Evolutionary conservation across 148 eudicot species (phyloP).

Genomic region (Camellia lanceoleosa): DNA sequence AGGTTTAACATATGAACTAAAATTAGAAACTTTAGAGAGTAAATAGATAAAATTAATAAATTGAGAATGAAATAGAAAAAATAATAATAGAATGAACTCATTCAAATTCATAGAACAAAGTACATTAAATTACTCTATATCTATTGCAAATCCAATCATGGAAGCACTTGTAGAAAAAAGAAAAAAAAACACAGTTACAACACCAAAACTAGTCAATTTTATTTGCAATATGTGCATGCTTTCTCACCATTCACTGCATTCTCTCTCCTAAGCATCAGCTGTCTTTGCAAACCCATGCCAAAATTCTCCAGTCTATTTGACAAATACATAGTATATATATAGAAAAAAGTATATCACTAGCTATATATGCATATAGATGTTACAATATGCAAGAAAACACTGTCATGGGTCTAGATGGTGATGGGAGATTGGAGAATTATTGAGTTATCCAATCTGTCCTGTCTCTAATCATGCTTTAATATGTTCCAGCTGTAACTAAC

Average conservation of each 20-base stretch:
- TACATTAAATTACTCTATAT: not conserved
- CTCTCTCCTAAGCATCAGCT: not conserved
- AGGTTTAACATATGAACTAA: too few species aligned
- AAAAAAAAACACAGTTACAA: not conserved
- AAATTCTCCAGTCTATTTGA: not conserved
- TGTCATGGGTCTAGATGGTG: not conserved
- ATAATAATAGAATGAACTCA: too few species aligned
- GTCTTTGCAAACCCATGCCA: not conserved
- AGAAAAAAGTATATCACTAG: not conserved
- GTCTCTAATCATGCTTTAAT: slow-evolving; percentile 23
- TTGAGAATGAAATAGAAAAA: not conserved
- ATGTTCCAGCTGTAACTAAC: slow-evolving; percentile 27
- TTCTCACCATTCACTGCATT: not conserved
- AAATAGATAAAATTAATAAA: not conserved
- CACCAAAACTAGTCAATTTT: not conserved
- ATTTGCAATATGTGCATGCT: too few species aligned
- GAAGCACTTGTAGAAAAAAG: not conserved
- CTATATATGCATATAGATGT: slow-evolving; percentile 4
- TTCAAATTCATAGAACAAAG: not conserved
- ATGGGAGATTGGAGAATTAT: not conserved
- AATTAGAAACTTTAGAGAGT: too few species aligned
- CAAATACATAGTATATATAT: not conserved
- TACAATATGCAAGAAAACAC: not conserved
- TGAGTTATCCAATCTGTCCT: slow-evolving; percentile 21
- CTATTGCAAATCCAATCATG: not conserved